phyloP scores from a whole-genome alignment of 768 basidiomycete genomes.

The Kwoniella europaea region DNA sequence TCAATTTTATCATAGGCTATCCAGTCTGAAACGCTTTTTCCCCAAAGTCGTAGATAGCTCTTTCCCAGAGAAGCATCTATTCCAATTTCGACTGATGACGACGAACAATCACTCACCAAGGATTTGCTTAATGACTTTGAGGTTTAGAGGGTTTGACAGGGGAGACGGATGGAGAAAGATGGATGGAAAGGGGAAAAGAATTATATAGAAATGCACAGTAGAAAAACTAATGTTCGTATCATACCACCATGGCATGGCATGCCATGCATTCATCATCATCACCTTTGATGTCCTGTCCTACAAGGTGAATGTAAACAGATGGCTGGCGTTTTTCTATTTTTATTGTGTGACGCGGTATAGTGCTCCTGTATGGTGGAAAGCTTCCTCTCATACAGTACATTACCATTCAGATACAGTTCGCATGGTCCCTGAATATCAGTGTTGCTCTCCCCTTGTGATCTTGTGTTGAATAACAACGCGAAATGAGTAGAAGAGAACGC shows the following conservation, averaged over 20 bases:
- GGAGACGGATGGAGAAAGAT: neutral
- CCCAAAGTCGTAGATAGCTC: neutral
- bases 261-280: neutral
- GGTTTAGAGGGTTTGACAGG: neutral
- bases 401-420: neutral
- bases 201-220: neutral
- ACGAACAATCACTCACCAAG: slow-evolving; percentile 9
- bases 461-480: slow-evolving; percentile 9
- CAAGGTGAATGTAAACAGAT: slow-evolving; percentile 12
- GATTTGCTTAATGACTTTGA: slow-evolving; percentile 7
- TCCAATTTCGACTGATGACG: slow-evolving; percentile 7
- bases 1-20: neutral
- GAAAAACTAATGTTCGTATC: neutral
- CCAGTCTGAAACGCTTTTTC: neutral
- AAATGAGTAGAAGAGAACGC: neutral
- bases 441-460: too few species aligned
- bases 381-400: slow-evolving; percentile 7
- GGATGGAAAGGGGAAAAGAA: neutral
- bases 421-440: slow-evolving; percentile 2
- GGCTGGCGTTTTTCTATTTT: slow-evolving; percentile 11
- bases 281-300: neutral
- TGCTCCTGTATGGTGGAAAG: neutral
- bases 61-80: neutral
- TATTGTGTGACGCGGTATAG: slow-evolving; percentile 4
- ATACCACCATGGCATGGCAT: neutral